phyloP scores from a whole-genome alignment of 2,329 filamentous ascomycete species.

The Colletotrichum neosansevieriae region DNA sequence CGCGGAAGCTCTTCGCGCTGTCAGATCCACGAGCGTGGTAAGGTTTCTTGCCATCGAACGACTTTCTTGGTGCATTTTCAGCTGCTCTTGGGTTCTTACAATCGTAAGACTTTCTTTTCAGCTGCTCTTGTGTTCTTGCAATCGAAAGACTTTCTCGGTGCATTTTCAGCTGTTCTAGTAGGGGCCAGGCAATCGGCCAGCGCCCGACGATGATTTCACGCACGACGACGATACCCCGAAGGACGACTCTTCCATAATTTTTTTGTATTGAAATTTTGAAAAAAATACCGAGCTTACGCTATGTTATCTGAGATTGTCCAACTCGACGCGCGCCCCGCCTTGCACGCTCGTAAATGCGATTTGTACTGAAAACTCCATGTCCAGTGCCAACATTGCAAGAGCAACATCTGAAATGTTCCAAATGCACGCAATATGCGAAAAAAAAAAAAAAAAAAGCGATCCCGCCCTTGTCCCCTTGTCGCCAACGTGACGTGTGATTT shows the following conservation, averaged over 20 bases:
- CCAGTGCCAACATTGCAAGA: background rate
- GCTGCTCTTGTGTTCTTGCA: too few species aligned
- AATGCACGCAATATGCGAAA: background rate
- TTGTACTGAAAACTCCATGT: background rate
- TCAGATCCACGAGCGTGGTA: background rate
- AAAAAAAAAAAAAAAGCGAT: background rate
- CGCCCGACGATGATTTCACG: background rate
- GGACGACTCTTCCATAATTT: background rate
- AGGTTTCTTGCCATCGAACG: too few species aligned
- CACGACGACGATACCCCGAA: background rate
- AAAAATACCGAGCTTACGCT: background rate
- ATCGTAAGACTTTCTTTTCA: too few species aligned
- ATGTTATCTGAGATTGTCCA: background rate
- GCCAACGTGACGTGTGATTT: background rate
- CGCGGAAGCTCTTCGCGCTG: background rate
- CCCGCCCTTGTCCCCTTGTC: background rate
- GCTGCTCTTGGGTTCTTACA: too few species aligned
- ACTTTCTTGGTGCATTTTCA: too few species aligned
- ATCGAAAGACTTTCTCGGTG: background rate
- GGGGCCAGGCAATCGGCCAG: background rate
- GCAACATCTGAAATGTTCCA: background rate
- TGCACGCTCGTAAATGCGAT: slow-evolving; percentile 7
- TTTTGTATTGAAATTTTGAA: background rate
- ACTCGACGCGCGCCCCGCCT: background rate
- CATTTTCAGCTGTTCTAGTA: background rate